Evolutionary conservation across 1,139 yeast genomes (phyloP).

Genomic region (Kodamaea ohmeri): DNA sequence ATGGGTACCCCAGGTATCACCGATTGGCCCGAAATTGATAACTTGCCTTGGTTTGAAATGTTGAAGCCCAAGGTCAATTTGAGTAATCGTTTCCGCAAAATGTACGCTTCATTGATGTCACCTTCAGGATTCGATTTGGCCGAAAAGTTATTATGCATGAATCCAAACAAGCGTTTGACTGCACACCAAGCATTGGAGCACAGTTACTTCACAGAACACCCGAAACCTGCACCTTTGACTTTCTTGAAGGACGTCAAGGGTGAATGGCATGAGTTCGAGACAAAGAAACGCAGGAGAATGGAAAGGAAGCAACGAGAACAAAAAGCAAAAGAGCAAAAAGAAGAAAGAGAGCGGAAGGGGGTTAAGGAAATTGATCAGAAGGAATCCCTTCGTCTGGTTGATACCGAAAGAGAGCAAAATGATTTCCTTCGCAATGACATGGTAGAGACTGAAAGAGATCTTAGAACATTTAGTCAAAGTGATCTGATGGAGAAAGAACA

Average conservation of each 20-base stretch:
- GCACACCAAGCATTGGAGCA: conserved; percentile 65
- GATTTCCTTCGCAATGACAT: too few relatives aligned
- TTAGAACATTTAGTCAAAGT: too few relatives aligned
- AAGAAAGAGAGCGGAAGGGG: not conserved
- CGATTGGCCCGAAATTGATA: conserved; percentile 76
- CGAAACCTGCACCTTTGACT: conserved; percentile 50
- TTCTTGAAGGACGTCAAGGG: conserved; percentile 59
- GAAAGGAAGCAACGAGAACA: conserved; percentile 48
- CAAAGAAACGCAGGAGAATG: conserved; percentile 74
- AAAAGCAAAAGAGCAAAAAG: conserved; percentile 21
- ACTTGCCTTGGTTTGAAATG: conserved; percentile 91
- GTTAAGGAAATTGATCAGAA: too few relatives aligned
- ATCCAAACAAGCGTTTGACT: conserved; percentile 63
- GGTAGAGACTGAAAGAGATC: too few relatives aligned
- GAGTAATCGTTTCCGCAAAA: conserved; percentile 46
- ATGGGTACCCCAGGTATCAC: conserved; percentile 82
- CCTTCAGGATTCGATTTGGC: conserved; percentile 67
- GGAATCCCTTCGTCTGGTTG: too few relatives aligned
- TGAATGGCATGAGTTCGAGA: conserved; percentile 98
- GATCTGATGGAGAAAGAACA: too few relatives aligned
- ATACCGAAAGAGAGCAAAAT: too few relatives aligned
- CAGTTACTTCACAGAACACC: conserved; percentile 65
- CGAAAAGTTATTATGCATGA: conserved; percentile 54
- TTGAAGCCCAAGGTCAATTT: conserved; percentile 58
- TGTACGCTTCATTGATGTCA: conserved; percentile 45